These are phyloP conservation scores for Crithidia bombi DNA, from an alignment of 208 protist genomes.

Conservation along the genomic window DNA sequence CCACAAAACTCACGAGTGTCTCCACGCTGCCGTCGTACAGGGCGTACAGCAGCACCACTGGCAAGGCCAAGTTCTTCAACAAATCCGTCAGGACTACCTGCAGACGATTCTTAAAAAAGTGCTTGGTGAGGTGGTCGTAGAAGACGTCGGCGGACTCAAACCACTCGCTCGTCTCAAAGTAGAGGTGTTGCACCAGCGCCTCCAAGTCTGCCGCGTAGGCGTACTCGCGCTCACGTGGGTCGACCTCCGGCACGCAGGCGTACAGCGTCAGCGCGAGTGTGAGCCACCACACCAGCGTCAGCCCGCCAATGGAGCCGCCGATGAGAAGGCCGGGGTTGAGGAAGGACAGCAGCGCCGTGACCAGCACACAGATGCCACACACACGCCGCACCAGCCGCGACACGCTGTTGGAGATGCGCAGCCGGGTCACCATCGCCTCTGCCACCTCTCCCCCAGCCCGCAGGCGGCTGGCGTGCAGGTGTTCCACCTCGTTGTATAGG, in stretches of 20 bases:
- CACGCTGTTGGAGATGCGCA: slow-evolving; percentile 54
- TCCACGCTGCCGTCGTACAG: slow-evolving; percentile 66
- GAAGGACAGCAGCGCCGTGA: slow-evolving; percentile 58
- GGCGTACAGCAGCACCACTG: slow-evolving; percentile 59
- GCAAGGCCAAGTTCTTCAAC: slow-evolving; percentile 47
- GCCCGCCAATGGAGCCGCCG: slow-evolving; percentile 49
- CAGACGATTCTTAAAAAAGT: slow-evolving; percentile 64
- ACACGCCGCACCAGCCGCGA: slow-evolving; percentile 59
- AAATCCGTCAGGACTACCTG: slow-evolving; percentile 49
- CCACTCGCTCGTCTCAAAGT: slow-evolving; percentile 67
- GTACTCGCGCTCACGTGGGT: slow-evolving; percentile 73
- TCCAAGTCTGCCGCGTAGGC: slow-evolving; percentile 60
- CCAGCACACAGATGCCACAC: slow-evolving; percentile 58
- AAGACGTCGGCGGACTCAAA: slow-evolving; percentile 65
- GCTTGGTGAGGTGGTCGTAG: slow-evolving; percentile 48
- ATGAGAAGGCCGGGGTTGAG: slow-evolving; percentile 78
- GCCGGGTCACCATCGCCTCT: slow-evolving; percentile 49
- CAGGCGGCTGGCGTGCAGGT: slow-evolving; percentile 67
- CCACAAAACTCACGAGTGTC: slow-evolving; percentile 47
- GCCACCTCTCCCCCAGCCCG: slow-evolving; percentile 49
- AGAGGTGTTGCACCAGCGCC: slow-evolving; percentile 47
- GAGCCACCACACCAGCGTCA: slow-evolving; percentile 82
- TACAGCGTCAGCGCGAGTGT: slow-evolving; percentile 61
- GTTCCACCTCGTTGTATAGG: slow-evolving; percentile 85
- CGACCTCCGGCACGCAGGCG: slow-evolving; percentile 45